Conservation (phyloP, 2,329 filamentous ascomycete species). For the Colletotrichum sp. region DNA sequence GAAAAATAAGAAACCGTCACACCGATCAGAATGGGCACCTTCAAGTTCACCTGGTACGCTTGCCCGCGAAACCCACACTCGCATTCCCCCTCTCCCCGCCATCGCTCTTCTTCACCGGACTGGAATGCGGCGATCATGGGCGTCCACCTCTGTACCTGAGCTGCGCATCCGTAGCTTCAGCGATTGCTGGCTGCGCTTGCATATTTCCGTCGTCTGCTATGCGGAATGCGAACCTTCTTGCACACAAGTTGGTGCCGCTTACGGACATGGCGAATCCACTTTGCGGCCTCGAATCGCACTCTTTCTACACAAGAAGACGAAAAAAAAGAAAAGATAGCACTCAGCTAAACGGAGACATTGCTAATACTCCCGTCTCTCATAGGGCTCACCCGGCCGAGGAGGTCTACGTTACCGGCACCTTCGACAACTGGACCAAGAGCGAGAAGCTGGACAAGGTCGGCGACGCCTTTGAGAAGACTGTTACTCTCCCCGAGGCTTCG, state of each 20-base stretch:
- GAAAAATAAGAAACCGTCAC: not conserved
- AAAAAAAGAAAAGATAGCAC: not conserved
- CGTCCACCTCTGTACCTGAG: not conserved
- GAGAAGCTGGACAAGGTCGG: constrained; percentile 81
- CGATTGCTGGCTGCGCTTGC: not conserved
- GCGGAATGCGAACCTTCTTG: constrained; percentile 10
- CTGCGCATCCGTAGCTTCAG: not conserved
- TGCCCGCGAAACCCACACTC: not conserved
- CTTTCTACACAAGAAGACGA: not conserved
- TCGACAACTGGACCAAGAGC: constrained; percentile 91
- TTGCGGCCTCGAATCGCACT: not conserved
- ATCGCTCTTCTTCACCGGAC: not conserved
- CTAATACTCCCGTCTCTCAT: constrained; percentile 26
- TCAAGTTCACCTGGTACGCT: constrained; percentile 24
- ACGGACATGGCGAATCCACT: not conserved
- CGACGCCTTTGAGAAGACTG: constrained; percentile 79
- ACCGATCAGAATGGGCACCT: constrained; percentile 17
- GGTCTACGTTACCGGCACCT: constrained; percentile 94
- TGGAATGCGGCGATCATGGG: constrained; percentile 1
- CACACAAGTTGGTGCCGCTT: not conserved
- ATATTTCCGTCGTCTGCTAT: not conserved
- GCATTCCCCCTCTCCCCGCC: not conserved
- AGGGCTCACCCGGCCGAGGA: constrained; percentile 86
- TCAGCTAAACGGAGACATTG: not conserved
- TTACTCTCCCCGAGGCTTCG: constrained; percentile 68